These are phyloP conservation scores for Ophiosphaerella narmari DNA, from an alignment of 2,329 filamentous ascomycete species.

Conservation along the genomic window DNA sequence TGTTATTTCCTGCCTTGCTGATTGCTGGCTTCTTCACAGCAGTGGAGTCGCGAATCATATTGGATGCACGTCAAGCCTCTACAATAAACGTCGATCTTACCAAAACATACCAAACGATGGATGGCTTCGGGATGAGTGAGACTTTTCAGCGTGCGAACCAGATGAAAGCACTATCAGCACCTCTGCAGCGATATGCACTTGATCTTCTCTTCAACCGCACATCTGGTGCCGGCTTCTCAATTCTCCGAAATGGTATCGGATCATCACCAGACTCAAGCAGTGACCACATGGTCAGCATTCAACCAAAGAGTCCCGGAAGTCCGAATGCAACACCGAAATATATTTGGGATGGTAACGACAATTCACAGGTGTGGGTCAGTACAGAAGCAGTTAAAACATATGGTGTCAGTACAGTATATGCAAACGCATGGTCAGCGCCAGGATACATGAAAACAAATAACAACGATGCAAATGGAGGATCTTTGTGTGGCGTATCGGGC, in stretches of 20 bases:
- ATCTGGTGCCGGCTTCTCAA: conserved; percentile 51
- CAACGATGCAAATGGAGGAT: conserved; percentile 52
- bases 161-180: conserved; percentile 45
- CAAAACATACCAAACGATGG: conserved; percentile 53
- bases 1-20: conserved; percentile 8
- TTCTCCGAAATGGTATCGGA: conserved; percentile 54
- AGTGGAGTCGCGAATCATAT: conserved; percentile 1
- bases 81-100: conserved; percentile 50
- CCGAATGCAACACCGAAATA: conserved; percentile 32
- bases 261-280: conserved; percentile 50
- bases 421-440: conserved; percentile 57
- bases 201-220: conserved; percentile 54
- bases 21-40: conserved; percentile 8
- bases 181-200: conserved; percentile 48
- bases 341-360: conserved; percentile 37
- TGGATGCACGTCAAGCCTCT: conserved; percentile 22
- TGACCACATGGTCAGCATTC: conserved; percentile 43
- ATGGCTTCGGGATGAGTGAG: conserved; percentile 54
- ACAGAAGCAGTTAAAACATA: conserved; percentile 53
- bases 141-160: conserved; percentile 55
- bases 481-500: conserved; percentile 53
- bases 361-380: conserved; percentile 58
- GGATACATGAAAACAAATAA: conserved; percentile 59
- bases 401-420: conserved; percentile 53
- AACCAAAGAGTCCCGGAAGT: conserved; percentile 30